A percentile compares a stretch with the other conserved stretches of the same genome.
Evolutionary conservation across 2,329 filamentous ascomycete genomes (phyloP).

Genomic region (Epichloe elymi): DNA sequence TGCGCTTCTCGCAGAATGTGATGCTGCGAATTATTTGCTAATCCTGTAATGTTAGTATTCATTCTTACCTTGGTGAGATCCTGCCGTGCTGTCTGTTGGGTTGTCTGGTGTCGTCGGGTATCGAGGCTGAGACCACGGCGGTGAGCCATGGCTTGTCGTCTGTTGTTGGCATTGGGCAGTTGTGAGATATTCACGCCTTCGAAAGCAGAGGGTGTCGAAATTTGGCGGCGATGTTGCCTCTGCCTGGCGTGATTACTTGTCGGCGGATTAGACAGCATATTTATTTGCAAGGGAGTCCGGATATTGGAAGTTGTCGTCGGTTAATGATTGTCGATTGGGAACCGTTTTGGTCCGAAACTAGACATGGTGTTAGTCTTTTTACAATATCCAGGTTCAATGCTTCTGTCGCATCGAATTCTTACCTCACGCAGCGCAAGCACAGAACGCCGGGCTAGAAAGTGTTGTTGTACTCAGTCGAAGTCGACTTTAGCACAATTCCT

Average conservation of each 20-base stretch:
- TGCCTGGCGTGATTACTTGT: conserved; percentile 53
- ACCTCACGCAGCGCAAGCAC: conserved; percentile 80
- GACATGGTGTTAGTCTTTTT: conserved; percentile 3
- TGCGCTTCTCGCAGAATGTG: conserved; percentile 72
- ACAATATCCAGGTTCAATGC: neutral
- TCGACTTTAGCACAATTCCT: conserved; percentile 22
- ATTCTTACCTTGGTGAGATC: conserved; percentile 34
- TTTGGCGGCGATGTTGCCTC: conserved; percentile 63
- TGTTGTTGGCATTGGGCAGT: conserved; percentile 41
- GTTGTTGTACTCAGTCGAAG: conserved; percentile 35
- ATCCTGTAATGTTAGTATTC: conserved; percentile 41
- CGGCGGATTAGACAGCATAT: conserved; percentile 66
- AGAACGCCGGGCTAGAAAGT: conserved; percentile 57
- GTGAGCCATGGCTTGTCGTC: conserved; percentile 39
- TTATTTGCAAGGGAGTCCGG: conserved; percentile 60
- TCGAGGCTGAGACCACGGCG: conserved; percentile 79
- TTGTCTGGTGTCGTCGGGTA: conserved; percentile 44
- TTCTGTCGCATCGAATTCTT: conserved; percentile 14
- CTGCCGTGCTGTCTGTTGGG: conserved; percentile 17
- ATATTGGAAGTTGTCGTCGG: conserved; percentile 34
- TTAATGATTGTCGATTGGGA: conserved; percentile 36
- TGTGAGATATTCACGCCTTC: conserved; percentile 58
- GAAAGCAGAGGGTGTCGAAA: conserved; percentile 69
- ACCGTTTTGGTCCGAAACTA: conserved; percentile 34
- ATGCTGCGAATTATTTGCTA: conserved; percentile 52